Percentiles rank a stretch among this genome's conserved stretches.
Evolutionary conservation across 1,284 basidiomycete species (phyloP).

Genomic region (Ustilago esculenta): DNA sequence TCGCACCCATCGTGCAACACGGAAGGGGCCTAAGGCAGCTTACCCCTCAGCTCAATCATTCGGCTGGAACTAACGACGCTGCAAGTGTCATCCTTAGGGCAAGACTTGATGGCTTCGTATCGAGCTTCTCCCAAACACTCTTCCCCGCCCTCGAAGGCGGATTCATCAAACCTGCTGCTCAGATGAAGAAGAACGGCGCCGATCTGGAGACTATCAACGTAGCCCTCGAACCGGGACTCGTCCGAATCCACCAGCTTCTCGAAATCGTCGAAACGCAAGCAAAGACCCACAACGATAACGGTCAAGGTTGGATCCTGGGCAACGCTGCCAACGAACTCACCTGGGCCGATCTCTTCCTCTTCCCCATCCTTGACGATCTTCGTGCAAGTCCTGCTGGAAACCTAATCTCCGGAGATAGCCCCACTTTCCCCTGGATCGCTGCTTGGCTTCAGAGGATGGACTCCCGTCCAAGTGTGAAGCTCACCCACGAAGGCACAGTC

Average conservation of each 20-base stretch:
- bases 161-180: slow-evolving; percentile 29
- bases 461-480: slow-evolving; percentile 14
- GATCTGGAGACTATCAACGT: slow-evolving; percentile 30
- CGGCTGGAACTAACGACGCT: slow-evolving; percentile 3
- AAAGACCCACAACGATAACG: background rate
- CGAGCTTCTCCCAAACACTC: slow-evolving; percentile 24
- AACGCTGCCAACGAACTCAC: background rate
- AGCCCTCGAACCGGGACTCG: slow-evolving; percentile 18
- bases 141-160: slow-evolving; percentile 34
- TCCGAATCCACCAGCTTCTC: slow-evolving; percentile 10
- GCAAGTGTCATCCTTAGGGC: slow-evolving; percentile 5
- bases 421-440: slow-evolving; percentile 23
- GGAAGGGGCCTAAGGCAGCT: background rate
- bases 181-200: slow-evolving; percentile 39
- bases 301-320: slow-evolving; percentile 16
- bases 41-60: slow-evolving; percentile 11
- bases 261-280: slow-evolving; percentile 33
- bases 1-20: slow-evolving; percentile 7
- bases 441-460: slow-evolving; percentile 27
- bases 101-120: slow-evolving; percentile 19
- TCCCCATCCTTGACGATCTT: slow-evolving; percentile 38
- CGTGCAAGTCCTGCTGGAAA: slow-evolving; percentile 7
- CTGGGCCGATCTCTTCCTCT: slow-evolving; percentile 49
- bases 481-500: slow-evolving; percentile 6
- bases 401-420: slow-evolving; percentile 11